Conservation (phyloP, 192 early-diverging fungal species). For the Coemansia interrupta region DNA sequence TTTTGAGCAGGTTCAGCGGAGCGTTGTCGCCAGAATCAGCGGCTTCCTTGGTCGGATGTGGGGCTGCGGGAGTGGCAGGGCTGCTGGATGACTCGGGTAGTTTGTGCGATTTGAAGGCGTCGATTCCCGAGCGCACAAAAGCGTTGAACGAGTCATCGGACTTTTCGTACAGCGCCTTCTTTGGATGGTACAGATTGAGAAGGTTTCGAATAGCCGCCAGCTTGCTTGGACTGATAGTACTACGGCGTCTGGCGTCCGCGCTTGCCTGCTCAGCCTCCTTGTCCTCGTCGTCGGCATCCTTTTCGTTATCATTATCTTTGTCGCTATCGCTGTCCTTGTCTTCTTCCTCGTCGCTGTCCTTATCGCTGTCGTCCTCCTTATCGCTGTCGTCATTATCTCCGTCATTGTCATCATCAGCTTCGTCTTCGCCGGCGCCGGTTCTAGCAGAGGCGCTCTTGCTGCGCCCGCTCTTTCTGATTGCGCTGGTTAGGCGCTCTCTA, state of each 20-base stretch:
- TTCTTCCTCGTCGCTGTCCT: neutral
- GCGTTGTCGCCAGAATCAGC: neutral
- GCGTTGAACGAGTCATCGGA: neutral
- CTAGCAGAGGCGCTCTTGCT: neutral
- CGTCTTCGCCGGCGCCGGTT: neutral
- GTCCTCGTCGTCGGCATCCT: neutral
- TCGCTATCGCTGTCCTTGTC: conserved; percentile 1
- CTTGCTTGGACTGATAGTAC: neutral
- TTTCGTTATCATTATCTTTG: neutral
- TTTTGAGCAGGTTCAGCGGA: conserved; percentile 14
- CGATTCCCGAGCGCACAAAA: conserved; percentile 2
- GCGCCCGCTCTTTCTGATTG: neutral
- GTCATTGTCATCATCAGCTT: neutral
- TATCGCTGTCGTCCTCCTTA: conserved; percentile 1
- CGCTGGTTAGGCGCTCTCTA: conserved; percentile 3
- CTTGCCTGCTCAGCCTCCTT: neutral
- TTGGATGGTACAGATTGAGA: neutral
- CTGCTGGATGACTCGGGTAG: neutral
- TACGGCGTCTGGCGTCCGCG: no score
- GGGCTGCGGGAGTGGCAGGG: neutral
- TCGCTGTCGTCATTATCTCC: neutral
- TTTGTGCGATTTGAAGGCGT: conserved; percentile 6
- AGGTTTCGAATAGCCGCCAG: neutral
- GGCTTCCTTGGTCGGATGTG: neutral
- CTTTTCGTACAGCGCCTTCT: neutral